Percentiles rank a stretch among this genome's conserved stretches.
Conservation (phyloP, 2,329 filamentous ascomycete genomes). For the Cladosporium halotolerans region DNA sequence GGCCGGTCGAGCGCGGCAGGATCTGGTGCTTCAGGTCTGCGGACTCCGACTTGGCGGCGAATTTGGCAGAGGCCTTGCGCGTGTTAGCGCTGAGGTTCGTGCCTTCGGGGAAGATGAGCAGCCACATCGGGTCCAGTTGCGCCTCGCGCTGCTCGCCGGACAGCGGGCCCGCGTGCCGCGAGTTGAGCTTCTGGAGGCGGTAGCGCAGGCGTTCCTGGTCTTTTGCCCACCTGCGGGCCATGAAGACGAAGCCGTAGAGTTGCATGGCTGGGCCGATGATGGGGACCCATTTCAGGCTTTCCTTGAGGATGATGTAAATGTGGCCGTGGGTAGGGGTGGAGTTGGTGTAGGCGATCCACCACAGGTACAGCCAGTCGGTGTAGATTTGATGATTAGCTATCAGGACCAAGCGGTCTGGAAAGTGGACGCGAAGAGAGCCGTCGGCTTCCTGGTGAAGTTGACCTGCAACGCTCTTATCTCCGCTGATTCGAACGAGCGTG, state of each 20-base stretch:
- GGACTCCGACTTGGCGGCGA: conserved; percentile 68
- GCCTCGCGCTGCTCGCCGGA: conserved; percentile 26
- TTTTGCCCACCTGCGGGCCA: conserved; percentile 81
- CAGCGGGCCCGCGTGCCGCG: conserved; percentile 32
- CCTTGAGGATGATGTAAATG: conserved; percentile 84
- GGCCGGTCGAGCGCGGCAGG: conserved; percentile 72
- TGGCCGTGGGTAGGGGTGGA: conserved; percentile 65
- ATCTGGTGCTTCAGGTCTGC: conserved; percentile 65
- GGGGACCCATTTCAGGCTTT: conserved; percentile 78
- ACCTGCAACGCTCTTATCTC: conserved; percentile 69
- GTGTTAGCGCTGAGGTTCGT: conserved; percentile 76
- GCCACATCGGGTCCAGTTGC: conserved; percentile 66
- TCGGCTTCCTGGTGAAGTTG: conserved; percentile 64
- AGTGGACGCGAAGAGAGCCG: conserved; percentile 66
- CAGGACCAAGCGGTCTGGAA: conserved; percentile 73
- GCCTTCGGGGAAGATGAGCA: conserved; percentile 80
- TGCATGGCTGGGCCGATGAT: conserved; percentile 76
- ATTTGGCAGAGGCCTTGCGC: conserved; percentile 60
- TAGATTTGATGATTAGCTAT: conserved; percentile 74
- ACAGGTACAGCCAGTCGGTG: conserved; percentile 88
- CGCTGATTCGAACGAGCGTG: conserved; percentile 72
- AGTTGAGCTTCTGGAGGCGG: conserved; percentile 65
- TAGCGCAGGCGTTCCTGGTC: conserved; percentile 70
- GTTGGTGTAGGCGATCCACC: conserved; percentile 80
- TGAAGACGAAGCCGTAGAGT: conserved; percentile 85